Evolutionary conservation across 164 flowering plant genomes (phyloP).

Genomic region (Chimonanthus salicifolius): DNA sequence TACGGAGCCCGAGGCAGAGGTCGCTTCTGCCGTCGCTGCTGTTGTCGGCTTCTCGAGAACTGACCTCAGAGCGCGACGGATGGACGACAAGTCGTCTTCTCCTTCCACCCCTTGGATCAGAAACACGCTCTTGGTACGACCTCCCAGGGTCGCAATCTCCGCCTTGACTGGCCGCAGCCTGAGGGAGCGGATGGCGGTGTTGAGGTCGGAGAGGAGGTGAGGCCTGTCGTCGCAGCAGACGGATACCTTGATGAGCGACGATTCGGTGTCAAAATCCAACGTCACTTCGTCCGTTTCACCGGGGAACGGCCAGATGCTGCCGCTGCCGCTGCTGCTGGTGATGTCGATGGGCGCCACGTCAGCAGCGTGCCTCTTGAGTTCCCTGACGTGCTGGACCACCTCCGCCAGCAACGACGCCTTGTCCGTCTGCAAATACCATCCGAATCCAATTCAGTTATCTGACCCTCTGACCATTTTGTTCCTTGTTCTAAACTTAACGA

Average conservation of each 20-base stretch:
- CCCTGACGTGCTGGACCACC: slow-evolving; percentile 46
- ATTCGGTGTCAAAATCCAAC: slow-evolving; percentile 18
- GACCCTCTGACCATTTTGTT: too few species aligned
- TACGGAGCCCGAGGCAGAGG: slow-evolving; percentile 1
- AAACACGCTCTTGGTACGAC: slow-evolving; percentile 43
- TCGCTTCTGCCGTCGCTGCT: neutral
- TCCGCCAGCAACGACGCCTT: slow-evolving; percentile 63
- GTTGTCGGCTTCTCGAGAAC: slow-evolving; percentile 22
- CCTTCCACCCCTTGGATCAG: slow-evolving; percentile 13
- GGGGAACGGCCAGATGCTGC: slow-evolving; percentile 27
- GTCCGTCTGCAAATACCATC: slow-evolving; percentile 34
- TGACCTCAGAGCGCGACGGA: slow-evolving; percentile 41
- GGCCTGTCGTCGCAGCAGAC: slow-evolving; percentile 57
- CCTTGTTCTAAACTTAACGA: too few species aligned
- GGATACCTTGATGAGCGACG: slow-evolving; percentile 24
- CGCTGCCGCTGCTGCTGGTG: neutral
- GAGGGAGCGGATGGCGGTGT: slow-evolving; percentile 29
- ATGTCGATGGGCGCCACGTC: slow-evolving; percentile 14
- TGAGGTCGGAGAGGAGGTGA: slow-evolving; percentile 35
- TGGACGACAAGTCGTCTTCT: slow-evolving; percentile 14
- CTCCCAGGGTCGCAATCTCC: slow-evolving; percentile 54
- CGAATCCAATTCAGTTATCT: too few species aligned
- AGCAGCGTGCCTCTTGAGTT: slow-evolving; percentile 31
- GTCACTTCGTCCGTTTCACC: slow-evolving; percentile 46
- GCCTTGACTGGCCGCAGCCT: slow-evolving; percentile 30